Evolutionary conservation across 2,329 filamentous ascomycete species (phyloP), one percentile per base, ranked within the genome.

Genomic region (Onygenales sp.): DNA sequence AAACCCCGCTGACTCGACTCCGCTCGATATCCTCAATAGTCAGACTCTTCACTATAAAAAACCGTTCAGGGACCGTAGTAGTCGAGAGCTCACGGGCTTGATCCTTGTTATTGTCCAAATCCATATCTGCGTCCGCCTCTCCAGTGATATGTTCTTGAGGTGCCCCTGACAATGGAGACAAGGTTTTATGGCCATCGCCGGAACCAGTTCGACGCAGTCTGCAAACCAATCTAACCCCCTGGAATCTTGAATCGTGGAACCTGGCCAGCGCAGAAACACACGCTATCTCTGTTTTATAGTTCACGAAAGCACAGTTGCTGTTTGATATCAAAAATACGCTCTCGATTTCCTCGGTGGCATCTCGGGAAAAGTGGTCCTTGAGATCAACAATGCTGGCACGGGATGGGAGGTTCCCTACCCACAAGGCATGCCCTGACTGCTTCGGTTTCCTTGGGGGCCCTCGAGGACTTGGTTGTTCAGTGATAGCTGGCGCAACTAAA

Each of bases 281-380:
- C 4, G 83, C 82, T 2, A 76, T 72, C 62, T 95, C 90, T 49
- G 88, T 86, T 57, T 85, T 87, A 67, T 94, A 97, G 65, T 97
- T 97, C 59, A 95, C 89, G 72, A 97, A 97, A 0, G 91, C 92
- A 64, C 92, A 97, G 65, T 96, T 96, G 67, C 91, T 96, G 68
- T 96, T 96, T 0, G 91, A 92, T 42, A 97, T 97, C 37, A 97
- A 74, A 60, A 97, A 96, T 0, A 97, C 75, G 46, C 90, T 95
- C 66, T 95, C 87, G 21, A 97, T 82, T 1, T 90, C 80, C 42
- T 77, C 81, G 0, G 78, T 79, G 0, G 88, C 85, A 59, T 91
- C 86, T 57, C 82, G 83, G 56, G 88, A 94, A 54, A 96, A 93
- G 66, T 96, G 88, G 55, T 93, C 83, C 51, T 96, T 95, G n/a